phyloP scores from a whole-genome alignment of 2,329 filamentous ascomycete genomes.

The Fusarium incarnatum region DNA sequence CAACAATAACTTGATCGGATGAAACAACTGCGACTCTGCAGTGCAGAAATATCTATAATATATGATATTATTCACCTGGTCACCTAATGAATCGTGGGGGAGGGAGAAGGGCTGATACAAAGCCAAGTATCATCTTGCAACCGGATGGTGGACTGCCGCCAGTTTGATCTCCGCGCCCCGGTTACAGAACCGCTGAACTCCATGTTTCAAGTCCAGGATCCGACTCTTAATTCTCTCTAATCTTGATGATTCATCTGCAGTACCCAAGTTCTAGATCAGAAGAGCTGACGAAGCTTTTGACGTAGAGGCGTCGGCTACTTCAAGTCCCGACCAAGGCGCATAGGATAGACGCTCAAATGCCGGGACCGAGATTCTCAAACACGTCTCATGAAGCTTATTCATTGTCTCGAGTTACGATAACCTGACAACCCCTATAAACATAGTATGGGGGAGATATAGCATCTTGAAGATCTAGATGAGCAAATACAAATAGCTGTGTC shows the following conservation, averaged over 20 bases:
- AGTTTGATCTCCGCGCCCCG: conserved; percentile 36
- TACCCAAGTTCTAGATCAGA: not conserved
- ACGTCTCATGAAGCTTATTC: conserved; percentile 26
- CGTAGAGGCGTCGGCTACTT: not conserved
- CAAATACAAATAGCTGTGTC: conserved; percentile 29
- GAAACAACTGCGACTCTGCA: not conserved
- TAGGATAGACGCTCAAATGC: not conserved
- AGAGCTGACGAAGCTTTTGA: not conserved
- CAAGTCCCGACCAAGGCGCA: conserved; percentile 2
- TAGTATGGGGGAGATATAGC: not conserved
- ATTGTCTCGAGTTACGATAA: conserved; percentile 21
- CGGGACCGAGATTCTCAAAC: conserved; percentile 8
- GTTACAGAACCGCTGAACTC: conserved; percentile 16
- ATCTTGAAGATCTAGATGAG: not conserved
- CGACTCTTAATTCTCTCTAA: conserved; percentile 3
- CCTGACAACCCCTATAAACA: not conserved
- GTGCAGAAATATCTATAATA: not conserved
- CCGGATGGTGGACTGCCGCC: conserved; percentile 31
- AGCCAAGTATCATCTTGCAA: conserved; percentile 33
- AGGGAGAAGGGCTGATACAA: conserved; percentile 20
- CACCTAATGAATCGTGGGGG: not conserved
- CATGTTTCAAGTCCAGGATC: conserved; percentile 27
- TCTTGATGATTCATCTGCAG: conserved; percentile 8
- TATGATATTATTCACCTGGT: not conserved
- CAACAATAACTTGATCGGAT: conserved; percentile 2